phyloP scores from a whole-genome alignment of 2,329 filamentous ascomycete genomes.

The Domatiomyces catenatus region DNA sequence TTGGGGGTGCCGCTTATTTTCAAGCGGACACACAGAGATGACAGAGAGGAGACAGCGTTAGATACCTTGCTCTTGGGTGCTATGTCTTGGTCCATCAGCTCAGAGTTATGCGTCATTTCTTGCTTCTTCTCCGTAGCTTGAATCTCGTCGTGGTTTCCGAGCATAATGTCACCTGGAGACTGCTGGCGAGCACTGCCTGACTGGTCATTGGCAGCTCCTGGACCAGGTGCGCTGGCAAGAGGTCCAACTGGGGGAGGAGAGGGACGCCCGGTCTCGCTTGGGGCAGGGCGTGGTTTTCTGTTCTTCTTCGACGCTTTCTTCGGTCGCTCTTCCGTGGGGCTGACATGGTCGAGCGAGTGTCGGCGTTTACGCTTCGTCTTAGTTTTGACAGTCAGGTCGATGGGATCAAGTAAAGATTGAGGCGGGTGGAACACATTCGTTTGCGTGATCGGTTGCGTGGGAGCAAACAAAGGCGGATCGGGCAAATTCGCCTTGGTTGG shows the following conservation, averaged over 20 bases:
- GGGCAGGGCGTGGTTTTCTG: not conserved
- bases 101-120: not conserved
- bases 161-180: too few species aligned
- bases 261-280: not conserved
- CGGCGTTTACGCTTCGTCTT: not conserved
- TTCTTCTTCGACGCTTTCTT: not conserved
- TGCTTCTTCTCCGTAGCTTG: not conserved
- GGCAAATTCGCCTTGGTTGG: not conserved
- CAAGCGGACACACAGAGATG: not conserved
- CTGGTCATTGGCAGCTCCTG: not conserved
- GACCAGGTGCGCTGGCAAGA: not conserved
- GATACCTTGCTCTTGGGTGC: not conserved
- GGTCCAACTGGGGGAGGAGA: not conserved
- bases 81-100: not conserved
- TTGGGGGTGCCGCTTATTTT: not conserved
- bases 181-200: too few species aligned
- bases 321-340: not conserved
- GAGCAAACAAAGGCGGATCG: not conserved
- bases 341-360: not conserved
- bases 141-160: not conserved
- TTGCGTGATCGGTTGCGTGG: not conserved
- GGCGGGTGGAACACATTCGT: not conserved
- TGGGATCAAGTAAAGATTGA: not conserved
- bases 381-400: not conserved
- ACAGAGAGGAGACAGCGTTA: not conserved